Evolutionary conservation across 495 filamentous ascomycete genomes (phyloP).

Genomic region (Penicillium chermesinum): DNA sequence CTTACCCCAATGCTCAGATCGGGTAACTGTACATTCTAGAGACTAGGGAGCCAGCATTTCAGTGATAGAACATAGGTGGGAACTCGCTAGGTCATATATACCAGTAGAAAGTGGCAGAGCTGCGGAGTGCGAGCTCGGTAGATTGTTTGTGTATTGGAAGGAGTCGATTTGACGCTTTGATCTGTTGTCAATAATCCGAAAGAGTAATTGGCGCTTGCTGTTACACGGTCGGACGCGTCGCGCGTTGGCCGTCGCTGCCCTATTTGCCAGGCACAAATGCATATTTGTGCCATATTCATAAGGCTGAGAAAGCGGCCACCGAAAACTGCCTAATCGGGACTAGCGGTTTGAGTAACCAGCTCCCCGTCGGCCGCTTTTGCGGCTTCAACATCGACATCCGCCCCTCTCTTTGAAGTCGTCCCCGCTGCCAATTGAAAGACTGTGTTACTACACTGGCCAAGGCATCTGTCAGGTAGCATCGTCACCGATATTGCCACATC

Average conservation of each 20-base stretch:
- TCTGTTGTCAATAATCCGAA: conserved; percentile 9
- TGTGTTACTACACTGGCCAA: conserved; percentile 12
- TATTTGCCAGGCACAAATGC: conserved; percentile 4
- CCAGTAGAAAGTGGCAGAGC: not conserved
- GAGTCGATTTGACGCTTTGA: conserved; percentile 1
- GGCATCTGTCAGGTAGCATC: conserved; percentile 14
- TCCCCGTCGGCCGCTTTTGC: conserved; percentile 42
- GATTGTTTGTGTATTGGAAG: not conserved
- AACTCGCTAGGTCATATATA: not conserved
- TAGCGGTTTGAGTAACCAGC: conserved; percentile 33
- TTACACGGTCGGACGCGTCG: conserved; percentile 34
- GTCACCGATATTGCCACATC: conserved; percentile 2
- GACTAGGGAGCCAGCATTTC: conserved; percentile 14
- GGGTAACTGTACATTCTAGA: conserved; percentile 24
- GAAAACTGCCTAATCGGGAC: conserved; percentile 26
- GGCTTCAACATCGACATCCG: conserved; percentile 44
- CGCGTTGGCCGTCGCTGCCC: conserved; percentile 31
- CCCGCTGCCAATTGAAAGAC: conserved; percentile 20
- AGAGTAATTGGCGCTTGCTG: conserved; percentile 7
- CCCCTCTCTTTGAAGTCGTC: conserved; percentile 32
- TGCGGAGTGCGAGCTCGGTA: conserved; percentile 3
- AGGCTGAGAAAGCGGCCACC: conserved; percentile 24
- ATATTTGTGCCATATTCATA: not conserved
- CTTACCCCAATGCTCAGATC: conserved; percentile 14
- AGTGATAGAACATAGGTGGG: conserved; percentile 9